Conservation (phyloP, 176 grass and related monocot genomes). For the Alloteropsis semialata region DNA sequence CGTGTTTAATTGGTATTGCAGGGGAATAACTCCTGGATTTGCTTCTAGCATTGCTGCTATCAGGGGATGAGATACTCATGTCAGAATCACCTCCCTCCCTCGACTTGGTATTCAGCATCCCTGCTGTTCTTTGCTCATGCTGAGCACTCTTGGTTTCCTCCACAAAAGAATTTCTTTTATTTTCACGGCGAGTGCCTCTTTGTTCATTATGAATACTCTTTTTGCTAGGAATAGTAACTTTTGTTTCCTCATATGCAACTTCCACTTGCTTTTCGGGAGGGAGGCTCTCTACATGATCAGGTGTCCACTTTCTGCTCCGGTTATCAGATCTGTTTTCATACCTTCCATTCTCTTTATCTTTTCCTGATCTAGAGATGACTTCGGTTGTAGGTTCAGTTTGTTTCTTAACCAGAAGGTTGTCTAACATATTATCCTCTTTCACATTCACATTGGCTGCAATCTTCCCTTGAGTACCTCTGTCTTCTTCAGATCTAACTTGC, state of each 20-base stretch:
- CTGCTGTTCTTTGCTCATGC: slow-evolving; percentile 8
- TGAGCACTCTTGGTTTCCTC: not conserved
- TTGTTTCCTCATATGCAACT: slow-evolving; percentile 47
- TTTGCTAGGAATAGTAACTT: slow-evolving; percentile 21
- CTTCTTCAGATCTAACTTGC: slow-evolving; percentile 6
- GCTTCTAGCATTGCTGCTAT: slow-evolving; percentile 21
- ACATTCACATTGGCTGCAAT: not conserved
- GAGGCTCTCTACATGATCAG: slow-evolving; percentile 25
- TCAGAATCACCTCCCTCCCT: slow-evolving; percentile 29
- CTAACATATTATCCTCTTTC: not conserved
- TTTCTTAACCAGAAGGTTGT: slow-evolving; percentile 20
- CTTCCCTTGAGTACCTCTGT: not conserved
- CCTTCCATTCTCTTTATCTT: not conserved
- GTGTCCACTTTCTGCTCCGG: slow-evolving; percentile 17
- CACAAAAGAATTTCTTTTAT: slow-evolving; percentile 17
- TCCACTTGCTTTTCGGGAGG: slow-evolving; percentile 62
- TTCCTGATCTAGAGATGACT: slow-evolving; percentile 17
- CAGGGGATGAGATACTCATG: slow-evolving; percentile 56
- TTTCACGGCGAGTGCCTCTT: not conserved
- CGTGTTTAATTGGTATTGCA: not conserved
- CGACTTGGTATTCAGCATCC: slow-evolving; percentile 1
- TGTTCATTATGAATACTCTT: slow-evolving; percentile 23
- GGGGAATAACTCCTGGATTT: slow-evolving; percentile 15
- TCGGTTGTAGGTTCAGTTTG: slow-evolving; percentile 14
- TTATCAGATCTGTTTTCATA: slow-evolving; percentile 14